Base-by-base conservation (phyloP, 768 basidiomycete genomes). In the Leccinum incarnatum region DNA sequence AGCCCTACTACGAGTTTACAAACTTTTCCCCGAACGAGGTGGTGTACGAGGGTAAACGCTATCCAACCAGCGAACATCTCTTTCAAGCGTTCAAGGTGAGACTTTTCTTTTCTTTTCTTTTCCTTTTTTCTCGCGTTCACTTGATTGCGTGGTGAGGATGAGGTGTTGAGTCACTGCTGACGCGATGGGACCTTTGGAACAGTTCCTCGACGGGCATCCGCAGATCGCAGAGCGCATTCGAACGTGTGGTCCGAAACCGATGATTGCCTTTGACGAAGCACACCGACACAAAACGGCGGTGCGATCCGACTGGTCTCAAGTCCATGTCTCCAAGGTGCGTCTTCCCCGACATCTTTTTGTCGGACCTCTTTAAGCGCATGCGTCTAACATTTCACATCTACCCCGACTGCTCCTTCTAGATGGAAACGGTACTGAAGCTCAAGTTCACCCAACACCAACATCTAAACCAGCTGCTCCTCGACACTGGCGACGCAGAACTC, bases 1-100 rank as follows among this genome's bases (percentile, higher is more conserved):
- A 85, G 55, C 86, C 85, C 2, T 77, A 86, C 60, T 88, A 88
- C 64, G 86, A 84, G 17, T 88, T 89, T 64, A 88, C 87, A 7
- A 89, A 89, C 64, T 89, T 88, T 65, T 89, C 89, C 1, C 69
- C 82, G 0, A 86, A 89, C 70, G 77, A 83, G n/a, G 84, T 91
- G 8, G 67, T 79, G 17, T 86, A 88, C 63, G 77, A 83, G 23
- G 83, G 83, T 19, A 85, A 83, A 66, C 75, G 74, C 45, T 91
- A 89, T 62, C 86, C 87, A 0, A 91, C 88, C 8, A 87, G 86
- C 68, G 89, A 89, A 65, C 89, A 90, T 70, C 79, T 90, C 19
- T 89, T 88, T 64, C 88, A 89, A 65, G 86, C 88, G 0, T 85
- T 88, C 76, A 89, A 88, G 71, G 86, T 83, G 56, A n/a, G 69